Conservation (phyloP, 2,329 filamentous ascomycete genomes). For the Penicillium sp. region DNA sequence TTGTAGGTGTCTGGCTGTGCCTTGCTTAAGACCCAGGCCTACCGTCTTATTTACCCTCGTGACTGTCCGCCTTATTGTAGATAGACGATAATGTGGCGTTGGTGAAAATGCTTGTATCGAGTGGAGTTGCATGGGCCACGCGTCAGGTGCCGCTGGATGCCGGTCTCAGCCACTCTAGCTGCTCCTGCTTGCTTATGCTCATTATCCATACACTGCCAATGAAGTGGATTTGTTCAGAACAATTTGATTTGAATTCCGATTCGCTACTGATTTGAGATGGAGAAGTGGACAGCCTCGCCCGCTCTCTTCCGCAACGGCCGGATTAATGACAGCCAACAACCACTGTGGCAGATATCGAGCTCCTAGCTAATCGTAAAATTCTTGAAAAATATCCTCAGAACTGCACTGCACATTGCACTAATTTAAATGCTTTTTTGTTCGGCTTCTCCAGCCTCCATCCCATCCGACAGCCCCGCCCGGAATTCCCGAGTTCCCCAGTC, state of each 20-base stretch:
- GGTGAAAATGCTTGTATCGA: neutral
- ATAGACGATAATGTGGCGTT: neutral
- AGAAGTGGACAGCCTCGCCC: neutral
- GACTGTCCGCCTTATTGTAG: too few relatives aligned
- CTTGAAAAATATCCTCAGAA: too few relatives aligned
- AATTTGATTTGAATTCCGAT: neutral
- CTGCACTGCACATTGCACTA: too few relatives aligned
- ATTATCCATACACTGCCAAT: neutral
- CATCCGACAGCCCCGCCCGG: conserved; percentile 7
- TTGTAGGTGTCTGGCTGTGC: too few relatives aligned
- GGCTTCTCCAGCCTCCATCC: neutral
- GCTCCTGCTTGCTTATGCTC: neutral
- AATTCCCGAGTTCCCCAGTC: conserved; percentile 16
- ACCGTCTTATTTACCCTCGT: too few relatives aligned
- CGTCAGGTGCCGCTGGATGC: neutral
- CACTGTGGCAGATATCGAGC: too few relatives aligned
- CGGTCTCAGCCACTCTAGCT: neutral
- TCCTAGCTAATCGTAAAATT: too few relatives aligned
- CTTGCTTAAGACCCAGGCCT: neutral
- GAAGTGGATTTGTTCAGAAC: too few relatives aligned
- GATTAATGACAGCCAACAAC: too few relatives aligned
- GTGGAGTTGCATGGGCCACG: neutral
- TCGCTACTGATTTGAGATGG: neutral
- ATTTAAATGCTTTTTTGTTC: too few relatives aligned
- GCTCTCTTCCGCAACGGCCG: neutral